Percentiles rank a stretch among this genome's conserved stretches.
Conservation (phyloP, 2,329 filamentous ascomycete genomes). For the Apiospora pterosperma region DNA sequence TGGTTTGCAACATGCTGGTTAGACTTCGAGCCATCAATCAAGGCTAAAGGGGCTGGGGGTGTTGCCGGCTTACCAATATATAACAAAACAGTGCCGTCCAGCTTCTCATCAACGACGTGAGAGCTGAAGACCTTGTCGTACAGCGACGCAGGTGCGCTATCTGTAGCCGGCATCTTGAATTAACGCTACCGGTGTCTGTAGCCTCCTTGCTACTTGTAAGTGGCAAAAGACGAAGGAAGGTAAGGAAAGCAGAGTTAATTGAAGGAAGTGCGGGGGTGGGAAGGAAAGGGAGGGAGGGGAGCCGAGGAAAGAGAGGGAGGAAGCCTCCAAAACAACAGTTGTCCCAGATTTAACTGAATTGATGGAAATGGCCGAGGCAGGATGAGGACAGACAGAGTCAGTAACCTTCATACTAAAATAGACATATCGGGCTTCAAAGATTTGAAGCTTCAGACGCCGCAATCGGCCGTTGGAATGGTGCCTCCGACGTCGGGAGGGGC, state of each 20-base stretch:
- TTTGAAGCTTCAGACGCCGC: neutral
- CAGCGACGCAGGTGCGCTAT: conserved; percentile 73
- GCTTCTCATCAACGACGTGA: conserved; percentile 93
- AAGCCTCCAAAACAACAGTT: neutral
- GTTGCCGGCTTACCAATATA: conserved; percentile 74
- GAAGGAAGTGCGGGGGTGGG: neutral
- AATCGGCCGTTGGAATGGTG: neutral
- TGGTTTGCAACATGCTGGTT: conserved; percentile 28
- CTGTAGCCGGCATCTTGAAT: conserved; percentile 66
- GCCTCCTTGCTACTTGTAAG: neutral
- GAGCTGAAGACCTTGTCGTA: conserved; percentile 94
- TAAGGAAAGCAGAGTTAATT: neutral
- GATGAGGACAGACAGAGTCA: neutral
- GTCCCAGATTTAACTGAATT: neutral
- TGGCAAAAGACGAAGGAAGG: neutral
- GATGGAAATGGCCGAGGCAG: neutral
- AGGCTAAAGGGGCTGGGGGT: neutral
- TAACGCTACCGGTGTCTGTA: too few species aligned
- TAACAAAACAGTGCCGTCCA: conserved; percentile 86
- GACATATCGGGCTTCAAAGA: neutral
- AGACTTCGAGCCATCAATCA: neutral
- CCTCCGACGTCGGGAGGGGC: neutral
- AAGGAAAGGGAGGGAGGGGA: neutral
- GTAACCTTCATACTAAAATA: conserved; percentile 1
- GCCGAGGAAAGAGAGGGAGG: too few species aligned